Conservation (phyloP, 2,329 filamentous ascomycete species). For the Colletotrichum australisinense region DNA sequence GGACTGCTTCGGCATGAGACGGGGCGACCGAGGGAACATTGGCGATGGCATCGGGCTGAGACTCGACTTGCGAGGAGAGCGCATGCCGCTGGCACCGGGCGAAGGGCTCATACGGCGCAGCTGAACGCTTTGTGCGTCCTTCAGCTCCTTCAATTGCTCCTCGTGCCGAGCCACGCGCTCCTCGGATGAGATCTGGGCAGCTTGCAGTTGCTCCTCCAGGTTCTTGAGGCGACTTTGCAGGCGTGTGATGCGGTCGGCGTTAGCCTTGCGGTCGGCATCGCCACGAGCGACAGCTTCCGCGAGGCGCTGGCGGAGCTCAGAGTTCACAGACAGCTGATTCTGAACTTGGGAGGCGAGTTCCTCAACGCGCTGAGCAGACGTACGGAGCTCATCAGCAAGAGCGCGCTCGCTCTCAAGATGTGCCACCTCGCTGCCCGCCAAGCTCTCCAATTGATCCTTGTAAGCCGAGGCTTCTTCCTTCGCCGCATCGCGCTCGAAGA, state of each 20-base stretch:
- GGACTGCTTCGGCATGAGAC: slow-evolving; percentile 68
- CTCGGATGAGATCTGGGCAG: slow-evolving; percentile 88
- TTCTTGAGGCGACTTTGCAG: slow-evolving; percentile 84
- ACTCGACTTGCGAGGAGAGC: slow-evolving; percentile 47
- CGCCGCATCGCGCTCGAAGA: slow-evolving; percentile 79
- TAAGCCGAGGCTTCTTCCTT: slow-evolving; percentile 73
- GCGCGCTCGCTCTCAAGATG: slow-evolving; percentile 70
- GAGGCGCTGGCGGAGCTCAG: slow-evolving; percentile 79
- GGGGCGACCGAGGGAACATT: slow-evolving; percentile 58
- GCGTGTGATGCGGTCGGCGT: slow-evolving; percentile 83
- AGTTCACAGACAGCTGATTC: slow-evolving; percentile 83
- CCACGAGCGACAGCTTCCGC: slow-evolving; percentile 84
- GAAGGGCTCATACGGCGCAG: slow-evolving; percentile 77
- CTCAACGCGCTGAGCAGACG: slow-evolving; percentile 82
- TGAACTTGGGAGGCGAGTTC: slow-evolving; percentile 83
- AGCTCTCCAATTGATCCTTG: slow-evolving; percentile 67
- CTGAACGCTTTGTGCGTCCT: slow-evolving; percentile 81
- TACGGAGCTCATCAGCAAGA: slow-evolving; percentile 76
- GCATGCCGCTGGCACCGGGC: slow-evolving; percentile 39
- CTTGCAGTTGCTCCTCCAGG: slow-evolving; percentile 86
- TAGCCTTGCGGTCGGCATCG: slow-evolving; percentile 84
- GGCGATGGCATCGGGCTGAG: slow-evolving; percentile 48
- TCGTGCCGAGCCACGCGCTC: slow-evolving; percentile 86
- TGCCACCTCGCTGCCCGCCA: slow-evolving; percentile 67
- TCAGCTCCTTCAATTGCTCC: slow-evolving; percentile 81